Percentiles rank a stretch among this genome's conserved stretches.
Evolutionary conservation across 2,329 filamentous ascomycete genomes (phyloP).

Genomic region (Colletotrichum paranaense): DNA sequence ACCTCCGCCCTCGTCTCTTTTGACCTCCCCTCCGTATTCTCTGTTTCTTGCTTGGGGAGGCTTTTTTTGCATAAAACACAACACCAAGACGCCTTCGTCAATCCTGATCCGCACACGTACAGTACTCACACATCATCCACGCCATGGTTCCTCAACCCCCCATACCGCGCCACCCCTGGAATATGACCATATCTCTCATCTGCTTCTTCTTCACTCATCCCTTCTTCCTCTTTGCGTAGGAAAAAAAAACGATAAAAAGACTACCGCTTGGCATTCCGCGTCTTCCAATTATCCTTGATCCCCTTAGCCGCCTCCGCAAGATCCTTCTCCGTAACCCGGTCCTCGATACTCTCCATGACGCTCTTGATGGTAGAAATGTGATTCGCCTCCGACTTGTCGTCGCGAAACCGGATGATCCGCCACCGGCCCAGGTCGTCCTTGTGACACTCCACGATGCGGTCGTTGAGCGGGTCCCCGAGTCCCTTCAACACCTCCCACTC

Average conservation of each 20-base stretch:
- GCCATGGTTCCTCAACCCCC: not conserved
- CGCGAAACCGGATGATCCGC: slow-evolving; percentile 89
- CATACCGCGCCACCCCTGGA: too few species aligned
- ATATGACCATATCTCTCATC: too few species aligned
- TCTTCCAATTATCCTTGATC: slow-evolving; percentile 88
- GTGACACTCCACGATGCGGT: slow-evolving; percentile 90
- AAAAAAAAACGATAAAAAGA: not conserved
- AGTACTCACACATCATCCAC: not conserved
- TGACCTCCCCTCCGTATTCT: not conserved
- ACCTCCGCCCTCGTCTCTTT: not conserved
- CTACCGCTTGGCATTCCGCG: slow-evolving; percentile 48
- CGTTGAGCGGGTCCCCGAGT: slow-evolving; percentile 80
- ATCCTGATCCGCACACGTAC: not conserved
- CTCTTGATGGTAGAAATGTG: slow-evolving; percentile 86
- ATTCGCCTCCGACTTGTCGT: slow-evolving; percentile 93
- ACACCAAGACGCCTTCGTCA: slow-evolving; percentile 4
- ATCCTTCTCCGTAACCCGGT: slow-evolving; percentile 86
- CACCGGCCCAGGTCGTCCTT: slow-evolving; percentile 81
- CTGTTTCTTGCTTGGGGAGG: not conserved
- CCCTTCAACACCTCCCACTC: slow-evolving; percentile 89
- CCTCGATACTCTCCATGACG: slow-evolving; percentile 89
- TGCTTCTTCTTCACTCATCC: not conserved
- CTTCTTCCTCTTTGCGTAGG: not conserved
- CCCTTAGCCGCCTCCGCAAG: slow-evolving; percentile 74
- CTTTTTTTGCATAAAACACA: not conserved